Conservation (phyloP, 768 basidiomycete species). For the Lactifluus piperatus region DNA sequence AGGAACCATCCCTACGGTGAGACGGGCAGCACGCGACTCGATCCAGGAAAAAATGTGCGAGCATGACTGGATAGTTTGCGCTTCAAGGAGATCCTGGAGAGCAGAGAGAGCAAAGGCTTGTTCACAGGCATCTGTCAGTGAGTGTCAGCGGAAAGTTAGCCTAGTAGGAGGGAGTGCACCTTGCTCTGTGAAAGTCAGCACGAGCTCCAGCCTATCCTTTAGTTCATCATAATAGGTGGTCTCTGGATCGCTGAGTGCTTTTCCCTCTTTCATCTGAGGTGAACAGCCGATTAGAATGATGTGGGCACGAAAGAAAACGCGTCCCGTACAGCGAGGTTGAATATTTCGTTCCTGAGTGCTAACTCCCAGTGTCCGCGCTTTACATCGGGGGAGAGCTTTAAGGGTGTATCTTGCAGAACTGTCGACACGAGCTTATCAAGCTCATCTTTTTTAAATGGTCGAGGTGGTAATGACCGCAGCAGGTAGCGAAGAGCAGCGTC, state of each 20-base stretch:
- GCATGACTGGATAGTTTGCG: constrained; percentile 77
- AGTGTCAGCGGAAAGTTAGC: constrained; percentile 3
- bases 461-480: constrained; percentile 5
- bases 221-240: constrained; percentile 54
- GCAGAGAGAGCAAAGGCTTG: constrained; percentile 61
- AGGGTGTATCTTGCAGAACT: constrained; percentile 11
- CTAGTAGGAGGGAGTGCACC: constrained; percentile 35
- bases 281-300: not conserved
- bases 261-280: constrained; percentile 56
- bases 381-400: constrained; percentile 40
- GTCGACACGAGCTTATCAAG: constrained; percentile 15
- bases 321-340: constrained; percentile 54
- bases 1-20: constrained; percentile 73
- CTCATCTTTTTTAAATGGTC: constrained; percentile 10
- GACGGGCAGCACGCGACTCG: constrained; percentile 55
- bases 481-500: constrained; percentile 15
- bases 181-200: constrained; percentile 68
- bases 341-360: constrained; percentile 60
- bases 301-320: not conserved
- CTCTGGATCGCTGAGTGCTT: constrained; percentile 44
- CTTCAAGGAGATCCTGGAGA: constrained; percentile 77
- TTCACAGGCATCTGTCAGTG: constrained; percentile 62
- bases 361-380: constrained; percentile 70
- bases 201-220: constrained; percentile 57
- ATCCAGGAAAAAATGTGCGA: constrained; percentile 87